Evolutionary conservation across 1,139 yeast genomes (phyloP).

Genomic region (Yamadazyma epiphylla): DNA sequence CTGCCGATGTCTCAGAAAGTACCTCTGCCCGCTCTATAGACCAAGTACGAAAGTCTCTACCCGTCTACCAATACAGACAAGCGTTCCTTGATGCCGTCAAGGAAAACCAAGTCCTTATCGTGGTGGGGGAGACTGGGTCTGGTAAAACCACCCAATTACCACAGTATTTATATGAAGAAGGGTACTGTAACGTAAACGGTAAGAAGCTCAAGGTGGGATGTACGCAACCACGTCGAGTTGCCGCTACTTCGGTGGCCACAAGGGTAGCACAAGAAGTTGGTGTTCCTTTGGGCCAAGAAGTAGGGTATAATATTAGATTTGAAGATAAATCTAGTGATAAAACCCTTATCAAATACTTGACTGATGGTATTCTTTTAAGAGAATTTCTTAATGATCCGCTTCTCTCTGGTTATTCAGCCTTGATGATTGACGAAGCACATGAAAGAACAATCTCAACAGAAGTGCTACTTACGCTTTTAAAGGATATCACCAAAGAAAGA

Average conservation of each 20-base stretch:
- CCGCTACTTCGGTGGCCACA: conserved; percentile 89
- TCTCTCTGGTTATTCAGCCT: conserved; percentile 63
- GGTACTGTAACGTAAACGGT: conserved; percentile 51
- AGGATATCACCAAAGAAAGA: conserved; percentile 62
- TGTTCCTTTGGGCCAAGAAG: conserved; percentile 66
- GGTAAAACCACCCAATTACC: conserved; percentile 97
- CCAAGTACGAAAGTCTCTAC: conserved; percentile 60
- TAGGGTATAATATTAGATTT: conserved; percentile 85
- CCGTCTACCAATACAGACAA: conserved; percentile 66
- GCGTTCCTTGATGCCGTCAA: conserved; percentile 60
- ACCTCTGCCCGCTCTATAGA: conserved; percentile 28
- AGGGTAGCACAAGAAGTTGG: conserved; percentile 90
- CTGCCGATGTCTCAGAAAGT: conserved; percentile 7
- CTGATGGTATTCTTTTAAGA: conserved; percentile 90
- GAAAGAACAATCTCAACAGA: conserved; percentile 94
- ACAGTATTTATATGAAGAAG: conserved; percentile 81
- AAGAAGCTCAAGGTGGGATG: conserved; percentile 59
- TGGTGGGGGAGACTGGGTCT: conserved; percentile 97
- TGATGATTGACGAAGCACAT: conserved; percentile 97
- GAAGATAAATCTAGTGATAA: conserved; percentile 66
- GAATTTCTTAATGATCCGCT: conserved; percentile 80
- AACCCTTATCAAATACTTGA: conserved; percentile 79
- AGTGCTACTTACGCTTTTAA: conserved; percentile 75
- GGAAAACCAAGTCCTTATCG: conserved; percentile 70
- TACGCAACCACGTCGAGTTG: conserved; percentile 95